These are phyloP conservation scores for Leersia perrieri DNA, from an alignment of 176 grass and related monocot species.

Conservation along the genomic window DNA sequence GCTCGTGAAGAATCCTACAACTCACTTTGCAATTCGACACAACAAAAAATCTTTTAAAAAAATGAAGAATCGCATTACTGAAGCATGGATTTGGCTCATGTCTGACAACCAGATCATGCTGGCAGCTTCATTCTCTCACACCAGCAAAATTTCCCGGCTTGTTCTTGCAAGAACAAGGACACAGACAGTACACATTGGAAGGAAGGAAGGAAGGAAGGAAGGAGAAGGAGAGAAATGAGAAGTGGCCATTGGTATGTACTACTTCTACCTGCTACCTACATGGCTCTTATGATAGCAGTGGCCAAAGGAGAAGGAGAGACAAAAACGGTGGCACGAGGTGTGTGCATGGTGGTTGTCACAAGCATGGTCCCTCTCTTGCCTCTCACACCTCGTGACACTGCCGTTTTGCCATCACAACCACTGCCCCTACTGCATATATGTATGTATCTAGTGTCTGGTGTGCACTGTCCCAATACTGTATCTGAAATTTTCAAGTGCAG, in stretches of 20 bases:
- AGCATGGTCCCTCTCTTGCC: conserved; percentile 32
- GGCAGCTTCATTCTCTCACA: conserved; percentile 83
- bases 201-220: too few species aligned
- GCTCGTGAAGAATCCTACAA: not conserved
- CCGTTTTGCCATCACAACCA: conserved; percentile 31
- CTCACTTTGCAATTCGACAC: not conserved
- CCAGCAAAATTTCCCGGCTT: conserved; percentile 6
- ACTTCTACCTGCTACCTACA: not conserved
- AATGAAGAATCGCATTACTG: not conserved
- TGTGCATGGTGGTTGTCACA: conserved; percentile 24
- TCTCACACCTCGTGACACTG: conserved; percentile 29
- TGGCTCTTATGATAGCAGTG: not conserved
- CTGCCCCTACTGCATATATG: not conserved
- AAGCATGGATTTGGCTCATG: not conserved
- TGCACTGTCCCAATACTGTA: not conserved
- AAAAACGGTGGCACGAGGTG: conserved; percentile 35
- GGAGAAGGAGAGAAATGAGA: not conserved
- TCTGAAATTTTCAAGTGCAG: not conserved
- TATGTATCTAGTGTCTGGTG: not conserved
- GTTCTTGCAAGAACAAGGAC: not conserved
- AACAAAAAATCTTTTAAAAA: not conserved
- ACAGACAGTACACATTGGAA: not conserved
- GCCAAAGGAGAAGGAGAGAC: conserved; percentile 29
- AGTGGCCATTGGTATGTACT: not conserved
- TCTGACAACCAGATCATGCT: conserved; percentile 62